phyloP scores from a whole-genome alignment of 108 stramenopile species.

The Seminavis robusta region DNA sequence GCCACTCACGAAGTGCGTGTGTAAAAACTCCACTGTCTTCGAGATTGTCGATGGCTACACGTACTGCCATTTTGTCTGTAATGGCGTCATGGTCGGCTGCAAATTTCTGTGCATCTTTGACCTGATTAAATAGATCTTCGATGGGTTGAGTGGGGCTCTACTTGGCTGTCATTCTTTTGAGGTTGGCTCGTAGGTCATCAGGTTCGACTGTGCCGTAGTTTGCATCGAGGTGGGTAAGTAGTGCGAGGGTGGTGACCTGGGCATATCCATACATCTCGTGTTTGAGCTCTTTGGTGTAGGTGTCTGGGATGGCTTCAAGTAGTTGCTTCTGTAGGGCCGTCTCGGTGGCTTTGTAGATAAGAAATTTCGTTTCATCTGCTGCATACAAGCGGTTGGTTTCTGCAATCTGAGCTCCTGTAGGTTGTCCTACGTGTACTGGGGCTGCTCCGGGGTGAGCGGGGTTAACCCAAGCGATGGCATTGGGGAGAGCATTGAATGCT shows the following conservation, averaged over 20 bases:
- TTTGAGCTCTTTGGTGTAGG: neutral
- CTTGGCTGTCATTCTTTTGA: neutral
- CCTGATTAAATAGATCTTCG: neutral
- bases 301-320: neutral
- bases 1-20: too few relatives aligned
- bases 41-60: neutral
- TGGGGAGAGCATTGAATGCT: neutral
- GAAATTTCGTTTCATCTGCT: neutral
- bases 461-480: neutral
- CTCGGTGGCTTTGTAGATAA: neutral
- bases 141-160: neutral
- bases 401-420: neutral
- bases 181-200: neutral
- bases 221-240: neutral
- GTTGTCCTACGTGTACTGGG: neutral
- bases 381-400: neutral
- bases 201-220: constrained; percentile 4
- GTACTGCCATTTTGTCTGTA: neutral
- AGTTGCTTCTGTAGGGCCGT: neutral
- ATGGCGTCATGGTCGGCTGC: neutral
- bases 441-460: constrained; percentile 1
- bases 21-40: neutral
- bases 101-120: neutral
- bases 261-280: neutral
- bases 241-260: neutral